A percentile compares a stretch with the other conserved stretches of the same genome.
Conservation (phyloP, 2,329 filamentous ascomycete genomes). For the Ascochyta clinopodiicola region DNA sequence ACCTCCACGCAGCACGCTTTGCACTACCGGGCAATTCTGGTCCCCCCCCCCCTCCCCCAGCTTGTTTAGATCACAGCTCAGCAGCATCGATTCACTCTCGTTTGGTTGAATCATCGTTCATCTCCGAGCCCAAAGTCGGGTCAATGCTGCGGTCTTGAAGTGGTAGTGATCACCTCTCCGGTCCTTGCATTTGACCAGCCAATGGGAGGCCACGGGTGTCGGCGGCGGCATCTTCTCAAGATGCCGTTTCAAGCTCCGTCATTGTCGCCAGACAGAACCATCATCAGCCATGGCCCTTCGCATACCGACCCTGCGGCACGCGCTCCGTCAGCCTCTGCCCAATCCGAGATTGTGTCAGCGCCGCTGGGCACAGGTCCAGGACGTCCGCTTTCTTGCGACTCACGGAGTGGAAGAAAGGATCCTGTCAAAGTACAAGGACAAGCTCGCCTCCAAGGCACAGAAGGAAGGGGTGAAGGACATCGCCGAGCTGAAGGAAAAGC, state of each 20-base stretch:
- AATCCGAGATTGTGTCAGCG: slow-evolving; percentile 62
- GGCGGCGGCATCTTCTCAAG: slow-evolving; percentile 9
- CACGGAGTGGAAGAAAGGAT: slow-evolving; percentile 72
- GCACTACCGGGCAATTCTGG: neutral
- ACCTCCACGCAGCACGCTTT: neutral
- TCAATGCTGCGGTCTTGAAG: slow-evolving; percentile 15
- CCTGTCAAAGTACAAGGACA: slow-evolving; percentile 84
- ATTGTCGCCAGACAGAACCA: slow-evolving; percentile 6
- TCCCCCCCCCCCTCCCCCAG: too few relatives aligned
- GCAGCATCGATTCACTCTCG: neutral
- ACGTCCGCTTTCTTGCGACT: slow-evolving; percentile 87
- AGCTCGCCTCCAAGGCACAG: slow-evolving; percentile 82
- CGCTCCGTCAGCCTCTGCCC: slow-evolving; percentile 39
- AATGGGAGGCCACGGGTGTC: slow-evolving; percentile 14
- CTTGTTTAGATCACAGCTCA: neutral
- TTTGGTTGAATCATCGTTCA: slow-evolving; percentile 11
- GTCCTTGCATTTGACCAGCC: slow-evolving; percentile 9
- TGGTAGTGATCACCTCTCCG: slow-evolving; percentile 10
- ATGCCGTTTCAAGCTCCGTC: slow-evolving; percentile 6
- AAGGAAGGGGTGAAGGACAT: slow-evolving; percentile 74
- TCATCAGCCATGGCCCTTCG: slow-evolving; percentile 31
- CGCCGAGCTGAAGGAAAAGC: slow-evolving; percentile 78
- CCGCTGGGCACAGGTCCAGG: slow-evolving; percentile 89
- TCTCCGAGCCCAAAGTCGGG: slow-evolving; percentile 5
- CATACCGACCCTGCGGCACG: slow-evolving; percentile 37